Evolutionary conservation across 108 stramenopile species (phyloP).

Genomic region (Cyclotella cryptica): DNA sequence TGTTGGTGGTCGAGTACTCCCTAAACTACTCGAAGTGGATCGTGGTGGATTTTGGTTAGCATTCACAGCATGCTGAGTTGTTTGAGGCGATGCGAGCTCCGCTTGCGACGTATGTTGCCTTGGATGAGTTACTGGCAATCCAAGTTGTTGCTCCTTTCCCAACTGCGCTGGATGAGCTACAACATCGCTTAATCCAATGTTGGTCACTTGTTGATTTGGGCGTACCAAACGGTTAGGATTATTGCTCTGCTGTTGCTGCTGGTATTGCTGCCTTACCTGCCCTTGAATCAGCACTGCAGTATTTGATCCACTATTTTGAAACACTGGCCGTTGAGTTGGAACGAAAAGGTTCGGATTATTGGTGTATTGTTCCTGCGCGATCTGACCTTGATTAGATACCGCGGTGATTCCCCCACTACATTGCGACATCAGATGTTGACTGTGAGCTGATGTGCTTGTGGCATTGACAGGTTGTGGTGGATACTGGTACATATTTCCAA

Average conservation of each 20-base stretch:
- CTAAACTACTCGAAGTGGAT: neutral
- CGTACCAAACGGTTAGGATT: no score
- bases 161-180: no score
- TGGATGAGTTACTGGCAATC: no score
- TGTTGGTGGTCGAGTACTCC: conserved; percentile 2
- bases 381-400: no score
- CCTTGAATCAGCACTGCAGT: neutral
- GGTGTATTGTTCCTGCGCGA: neutral
- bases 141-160: no score
- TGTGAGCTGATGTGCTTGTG: neutral
- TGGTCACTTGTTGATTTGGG: no score
- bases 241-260: no score
- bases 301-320: neutral
- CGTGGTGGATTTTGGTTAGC: neutral
- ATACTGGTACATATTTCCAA: no score
- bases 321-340: neutral
- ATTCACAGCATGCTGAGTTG: neutral
- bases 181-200: no score
- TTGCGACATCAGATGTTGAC: neutral
- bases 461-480: neutral
- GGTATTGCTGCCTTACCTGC: neutral
- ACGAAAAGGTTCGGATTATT: neutral
- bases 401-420: neutral
- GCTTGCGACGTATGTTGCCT: no score
- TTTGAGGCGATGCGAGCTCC: no score